A percentile compares a stretch with the other conserved stretches of the same genome.
phyloP scores from a whole-genome alignment of 805 yeast genomes.

The Teunomyces lycoperdinae region DNA sequence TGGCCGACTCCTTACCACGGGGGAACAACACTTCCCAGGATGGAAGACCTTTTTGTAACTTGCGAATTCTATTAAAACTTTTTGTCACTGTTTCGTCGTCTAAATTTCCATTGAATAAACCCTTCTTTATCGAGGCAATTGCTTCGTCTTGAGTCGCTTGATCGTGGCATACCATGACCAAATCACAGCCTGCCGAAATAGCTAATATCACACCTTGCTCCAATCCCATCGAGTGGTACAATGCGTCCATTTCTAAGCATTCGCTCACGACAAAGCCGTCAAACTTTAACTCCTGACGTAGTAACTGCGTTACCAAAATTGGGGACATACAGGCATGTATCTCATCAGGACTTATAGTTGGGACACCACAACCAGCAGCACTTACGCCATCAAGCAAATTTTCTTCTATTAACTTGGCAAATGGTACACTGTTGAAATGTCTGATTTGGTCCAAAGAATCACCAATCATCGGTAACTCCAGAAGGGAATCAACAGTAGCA shows the following conservation, averaged over 20 bases:
- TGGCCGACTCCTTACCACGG: constrained; percentile 23
- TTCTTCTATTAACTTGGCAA: constrained; percentile 44
- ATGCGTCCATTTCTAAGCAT: constrained; percentile 61
- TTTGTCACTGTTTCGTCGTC: constrained; percentile 42
- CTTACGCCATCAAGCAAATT: constrained; percentile 51
- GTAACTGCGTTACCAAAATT: constrained; percentile 45
- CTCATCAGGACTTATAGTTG: constrained; percentile 57
- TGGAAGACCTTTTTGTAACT: constrained; percentile 40
- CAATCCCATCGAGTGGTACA: constrained; percentile 60
- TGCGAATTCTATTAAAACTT: constrained; percentile 43
- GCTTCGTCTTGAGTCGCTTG: constrained; percentile 55
- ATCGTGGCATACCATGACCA: constrained; percentile 61
- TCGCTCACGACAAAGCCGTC: constrained; percentile 59
- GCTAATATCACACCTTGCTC: constrained; percentile 67
- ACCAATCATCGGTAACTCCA: constrained; percentile 58
- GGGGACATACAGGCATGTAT: constrained; percentile 63
- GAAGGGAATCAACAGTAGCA: constrained; percentile 54
- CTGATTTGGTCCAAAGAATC: constrained; percentile 54
- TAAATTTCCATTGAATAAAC: constrained; percentile 37
- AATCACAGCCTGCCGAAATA: constrained; percentile 62
- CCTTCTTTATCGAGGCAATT: constrained; percentile 39
- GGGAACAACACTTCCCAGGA: constrained; percentile 45
- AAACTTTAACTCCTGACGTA: constrained; percentile 50
- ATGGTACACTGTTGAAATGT: constrained; percentile 50
- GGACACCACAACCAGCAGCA: constrained; percentile 66